Evolutionary conservation across 2,329 filamentous ascomycete genomes (phyloP), one percentile per base, ranked within the genome.

Genomic region (Trichoderma guizhouense): DNA sequence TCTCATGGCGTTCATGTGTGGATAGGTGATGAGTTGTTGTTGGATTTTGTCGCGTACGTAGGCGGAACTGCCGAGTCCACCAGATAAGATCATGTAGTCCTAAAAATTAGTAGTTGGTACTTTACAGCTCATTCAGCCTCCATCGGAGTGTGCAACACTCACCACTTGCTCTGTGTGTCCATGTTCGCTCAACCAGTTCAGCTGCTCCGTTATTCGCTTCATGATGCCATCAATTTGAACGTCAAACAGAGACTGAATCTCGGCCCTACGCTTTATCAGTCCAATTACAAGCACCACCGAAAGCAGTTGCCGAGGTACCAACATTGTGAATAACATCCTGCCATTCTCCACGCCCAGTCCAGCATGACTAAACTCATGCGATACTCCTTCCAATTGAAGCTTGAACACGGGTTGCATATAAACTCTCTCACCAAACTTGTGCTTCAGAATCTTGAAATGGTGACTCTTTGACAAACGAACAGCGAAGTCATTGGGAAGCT

Each of bases 161-260:
- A 82, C 82, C 67, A 84, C 79, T 69, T 82, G 81, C 39, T 79
- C 77, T 2, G 75, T 72, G 32, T 78, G 73, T 3, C 76, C 76
- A 21, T 62, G 28, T 2, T 76, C 72, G 7, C 78, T 72, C 28
- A 84, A 76, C 79, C 80, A 84, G 69, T 83, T 77, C 7, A 84
- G 79, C 71, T 84, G 82, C 26, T 84, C 80, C 18, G 75, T 74
- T 15, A 84, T 83, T 58, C 81, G 79, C 60, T 76, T 77, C 67
- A 81, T 77, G 63, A 85, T 83, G 12, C 78, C 78, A 1, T 81
- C 78, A 15, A 84, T 77, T 21, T 84, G 83, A 1, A 78, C 79
- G 36, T 85, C 83, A 64, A 86, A 86, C 6, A 85, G 76, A 0
- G 78, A 76, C 69, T 84, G 82, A 21, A 85, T 82, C 58, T 86